Base-by-base conservation (phyloP, 108 stramenopile species). In the Mayamaea pseudoterrestris region DNA sequence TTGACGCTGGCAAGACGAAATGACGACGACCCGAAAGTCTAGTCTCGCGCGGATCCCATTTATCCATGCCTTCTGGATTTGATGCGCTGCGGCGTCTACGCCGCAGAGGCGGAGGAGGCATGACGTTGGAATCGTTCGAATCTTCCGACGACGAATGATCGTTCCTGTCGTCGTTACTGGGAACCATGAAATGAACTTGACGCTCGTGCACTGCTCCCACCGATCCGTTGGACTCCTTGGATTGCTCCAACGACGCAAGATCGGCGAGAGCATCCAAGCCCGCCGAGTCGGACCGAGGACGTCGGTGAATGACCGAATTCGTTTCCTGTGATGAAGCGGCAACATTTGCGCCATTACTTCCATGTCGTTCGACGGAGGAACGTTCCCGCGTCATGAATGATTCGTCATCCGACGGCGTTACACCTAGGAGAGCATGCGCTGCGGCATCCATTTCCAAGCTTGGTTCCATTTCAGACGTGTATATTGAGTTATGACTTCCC, bases 31-130 rank as follows among this genome's bases (percentile, higher is more conserved):
- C 5, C 16, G 18, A 14, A 18, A 14, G 3, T 59, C 69, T 60
- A 37, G 66, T 47, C 9, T 40, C 5, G 2, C 50, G 21, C 9
- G 77, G 69, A 47, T 73, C 78, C 80, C 80, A 90, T 50, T 81
- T 82, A 41, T 90, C 83, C 88, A 90, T 85, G n/a, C 83, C 83
- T 53, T 90, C 88, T 5, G 88, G 88, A 48, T 90, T 90, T 23
- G 83, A 85, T 8, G 70, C 78, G 48, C 79, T 81, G 27, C 85
- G 78, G 13, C 71, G 35, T 1, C 84, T 62, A 6, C 37, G 44
- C 16, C 76, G 40, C 13, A 79, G 71, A 2, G 74, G 68, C 2
- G 78, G 79, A 14, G 79, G 78, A 13, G 83, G 78, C 76, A 76
- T 80, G 16, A 58, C 35, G 30, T 76, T 68, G 7, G 74, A 64